Evolutionary conservation across 768 basidiomycete species (phyloP).

Genomic region (Auricularia heimuer): DNA sequence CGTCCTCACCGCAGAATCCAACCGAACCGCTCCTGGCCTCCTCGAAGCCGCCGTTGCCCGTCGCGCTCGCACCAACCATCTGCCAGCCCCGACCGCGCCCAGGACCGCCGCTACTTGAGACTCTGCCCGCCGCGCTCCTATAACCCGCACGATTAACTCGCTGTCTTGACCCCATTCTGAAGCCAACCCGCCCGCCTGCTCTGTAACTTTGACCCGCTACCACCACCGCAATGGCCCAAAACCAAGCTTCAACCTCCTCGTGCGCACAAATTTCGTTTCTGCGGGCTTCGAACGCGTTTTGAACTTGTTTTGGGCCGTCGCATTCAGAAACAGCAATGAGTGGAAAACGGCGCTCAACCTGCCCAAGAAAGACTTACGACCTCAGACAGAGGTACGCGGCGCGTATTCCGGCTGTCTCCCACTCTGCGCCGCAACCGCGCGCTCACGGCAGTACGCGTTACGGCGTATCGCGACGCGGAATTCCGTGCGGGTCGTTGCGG

Average conservation of each 20-base stretch:
- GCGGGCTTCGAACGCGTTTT: not conserved
- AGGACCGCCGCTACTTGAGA: too few species aligned
- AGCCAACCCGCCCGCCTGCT: too few species aligned
- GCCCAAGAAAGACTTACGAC: conserved; percentile 84
- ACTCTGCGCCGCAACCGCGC: not conserved
- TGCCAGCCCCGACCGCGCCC: too few species aligned
- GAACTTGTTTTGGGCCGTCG: not conserved
- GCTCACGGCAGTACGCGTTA: not conserved
- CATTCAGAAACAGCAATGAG: conserved; percentile 4
- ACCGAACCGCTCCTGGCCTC: too few species aligned
- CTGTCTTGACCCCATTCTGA: too few species aligned
- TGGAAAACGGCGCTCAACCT: conserved; percentile 77
- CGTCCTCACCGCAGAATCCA: too few species aligned
- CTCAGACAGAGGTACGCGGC: conserved; percentile 69
- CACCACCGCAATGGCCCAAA: not conserved
- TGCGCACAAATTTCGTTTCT: not conserved
- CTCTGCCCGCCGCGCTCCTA: too few species aligned
- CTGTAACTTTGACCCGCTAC: too few species aligned
- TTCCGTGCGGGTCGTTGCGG: not conserved
- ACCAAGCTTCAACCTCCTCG: not conserved
- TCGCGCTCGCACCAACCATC: too few species aligned
- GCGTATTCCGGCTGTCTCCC: not conserved
- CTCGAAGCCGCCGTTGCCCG: too few species aligned
- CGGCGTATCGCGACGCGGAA: not conserved
- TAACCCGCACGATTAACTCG: too few species aligned